phyloP scores from a whole-genome alignment of 768 basidiomycete genomes.

The Collybia mongolica region DNA sequence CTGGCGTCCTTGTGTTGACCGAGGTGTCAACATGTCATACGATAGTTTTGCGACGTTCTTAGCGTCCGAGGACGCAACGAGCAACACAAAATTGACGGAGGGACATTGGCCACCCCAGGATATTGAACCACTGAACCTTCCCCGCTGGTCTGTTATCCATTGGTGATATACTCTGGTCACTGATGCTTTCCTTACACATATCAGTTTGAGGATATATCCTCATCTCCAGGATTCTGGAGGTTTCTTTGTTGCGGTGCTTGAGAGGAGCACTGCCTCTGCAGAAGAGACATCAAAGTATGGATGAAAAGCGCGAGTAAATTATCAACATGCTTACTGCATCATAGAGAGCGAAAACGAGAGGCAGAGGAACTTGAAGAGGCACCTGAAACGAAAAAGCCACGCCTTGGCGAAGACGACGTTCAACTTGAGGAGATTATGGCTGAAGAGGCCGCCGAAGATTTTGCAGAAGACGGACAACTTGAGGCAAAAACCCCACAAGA shows the following conservation, averaged over 20 bases:
- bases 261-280: constrained; percentile 35
- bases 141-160: constrained; percentile 59
- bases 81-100: constrained; percentile 59
- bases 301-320: neutral
- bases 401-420: constrained; percentile 28
- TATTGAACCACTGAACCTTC: constrained; percentile 55
- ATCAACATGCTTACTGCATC: neutral
- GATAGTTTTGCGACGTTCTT: constrained; percentile 62
- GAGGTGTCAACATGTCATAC: constrained; percentile 46
- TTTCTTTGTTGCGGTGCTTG: constrained; percentile 93
- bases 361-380: constrained; percentile 35
- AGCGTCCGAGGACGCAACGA: constrained; percentile 45
- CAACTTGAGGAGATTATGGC: neutral
- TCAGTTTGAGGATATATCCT: constrained; percentile 86
- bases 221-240: constrained; percentile 97
- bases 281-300: constrained; percentile 15
- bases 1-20: constrained; percentile 78
- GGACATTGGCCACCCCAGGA: constrained; percentile 84
- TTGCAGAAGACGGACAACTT: constrained; percentile 12
- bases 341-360: constrained; percentile 54
- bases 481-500: constrained; percentile 4
- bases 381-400: constrained; percentile 53
- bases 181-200: neutral
- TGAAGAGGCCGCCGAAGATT: constrained; percentile 13
- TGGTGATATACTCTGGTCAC: neutral